Conservation (phyloP, 257 asterid genomes). For the Plantago elongata region DNA sequence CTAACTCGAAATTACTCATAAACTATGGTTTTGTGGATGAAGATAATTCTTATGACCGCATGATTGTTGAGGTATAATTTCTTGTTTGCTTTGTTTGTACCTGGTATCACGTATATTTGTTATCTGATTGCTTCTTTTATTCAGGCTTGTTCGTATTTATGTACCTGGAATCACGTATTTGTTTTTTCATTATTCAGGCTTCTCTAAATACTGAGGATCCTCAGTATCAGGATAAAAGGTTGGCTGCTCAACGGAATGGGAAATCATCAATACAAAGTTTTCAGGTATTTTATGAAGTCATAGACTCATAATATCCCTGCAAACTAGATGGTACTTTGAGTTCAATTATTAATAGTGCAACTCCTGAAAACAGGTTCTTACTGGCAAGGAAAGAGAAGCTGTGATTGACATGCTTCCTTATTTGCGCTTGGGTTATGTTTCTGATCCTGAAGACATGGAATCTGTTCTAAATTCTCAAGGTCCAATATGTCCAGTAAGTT, state of each 20-base stretch:
- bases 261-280: conserved; percentile 75
- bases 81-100: conserved; percentile 15
- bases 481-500: conserved; percentile 88
- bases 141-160: conserved; percentile 49
- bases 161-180: conserved; percentile 17
- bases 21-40: conserved; percentile 98
- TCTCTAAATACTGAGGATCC: conserved; percentile 94
- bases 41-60: conserved; percentile 80
- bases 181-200: conserved; percentile 47
- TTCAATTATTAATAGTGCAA: conserved; percentile 7
- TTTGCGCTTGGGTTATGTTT: conserved; percentile 86
- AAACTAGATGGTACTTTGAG: conserved; percentile 11
- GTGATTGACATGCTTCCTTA: conserved; percentile 95
- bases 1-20: conserved; percentile 85
- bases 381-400: conserved; percentile 89
- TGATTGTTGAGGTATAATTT: conserved; percentile 64
- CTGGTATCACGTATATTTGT: conserved; percentile 15
- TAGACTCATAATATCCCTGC: neutral
- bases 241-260: conserved; percentile 99
- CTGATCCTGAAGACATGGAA: conserved; percentile 89
- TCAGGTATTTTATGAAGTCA: conserved; percentile 42
- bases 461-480: conserved; percentile 93
- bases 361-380: conserved; percentile 47
- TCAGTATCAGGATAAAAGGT: conserved; percentile 90
- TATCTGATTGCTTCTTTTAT: conserved; percentile 20